Percentiles rank a stretch among this genome's conserved stretches.
phyloP scores from a whole-genome alignment of 495 filamentous ascomycete genomes.

The Rostrohypoxylon terebratum region DNA sequence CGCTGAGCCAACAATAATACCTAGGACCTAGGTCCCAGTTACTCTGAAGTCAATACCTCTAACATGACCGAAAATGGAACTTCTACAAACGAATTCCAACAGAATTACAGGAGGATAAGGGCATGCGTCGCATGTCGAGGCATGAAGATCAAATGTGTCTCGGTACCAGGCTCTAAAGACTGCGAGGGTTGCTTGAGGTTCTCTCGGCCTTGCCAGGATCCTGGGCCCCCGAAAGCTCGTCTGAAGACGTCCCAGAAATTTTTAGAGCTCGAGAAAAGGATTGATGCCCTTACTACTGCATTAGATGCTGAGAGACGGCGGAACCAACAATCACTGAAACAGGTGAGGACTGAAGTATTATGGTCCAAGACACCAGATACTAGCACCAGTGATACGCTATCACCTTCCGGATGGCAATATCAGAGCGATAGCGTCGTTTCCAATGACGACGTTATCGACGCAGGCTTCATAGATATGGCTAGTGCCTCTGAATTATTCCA shows the following conservation, averaged over 20 bases:
- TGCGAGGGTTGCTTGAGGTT: conserved; percentile 38
- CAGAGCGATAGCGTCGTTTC: background rate
- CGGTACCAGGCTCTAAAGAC: conserved; percentile 31
- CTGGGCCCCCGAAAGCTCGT: conserved; percentile 38
- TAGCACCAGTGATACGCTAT: background rate
- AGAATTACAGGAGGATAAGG: conserved; percentile 23
- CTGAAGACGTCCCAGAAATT: conserved; percentile 41
- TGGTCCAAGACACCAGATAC: conserved; percentile 39
- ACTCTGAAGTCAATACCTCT: conserved; percentile 3
- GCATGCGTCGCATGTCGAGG: conserved; percentile 41
- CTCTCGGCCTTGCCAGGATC: conserved; percentile 39
- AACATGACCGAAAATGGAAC: conserved; percentile 18
- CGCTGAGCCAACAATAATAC: background rate
- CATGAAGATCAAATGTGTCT: conserved; percentile 45
- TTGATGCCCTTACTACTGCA: conserved; percentile 36
- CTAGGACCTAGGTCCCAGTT: too few species aligned
- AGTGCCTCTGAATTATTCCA: conserved; percentile 27
- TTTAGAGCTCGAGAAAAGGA: conserved; percentile 39
- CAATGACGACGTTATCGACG: conserved; percentile 18
- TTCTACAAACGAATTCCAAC: conserved; percentile 15
- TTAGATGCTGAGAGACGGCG: conserved; percentile 32
- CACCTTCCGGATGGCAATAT: conserved; percentile 4
- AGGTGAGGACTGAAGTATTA: conserved; percentile 10
- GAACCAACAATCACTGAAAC: conserved; percentile 22
- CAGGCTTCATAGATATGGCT: conserved; percentile 29